Evolutionary conservation across 1,284 basidiomycete genomes (phyloP).

Genomic region (Puccinia triticina): DNA sequence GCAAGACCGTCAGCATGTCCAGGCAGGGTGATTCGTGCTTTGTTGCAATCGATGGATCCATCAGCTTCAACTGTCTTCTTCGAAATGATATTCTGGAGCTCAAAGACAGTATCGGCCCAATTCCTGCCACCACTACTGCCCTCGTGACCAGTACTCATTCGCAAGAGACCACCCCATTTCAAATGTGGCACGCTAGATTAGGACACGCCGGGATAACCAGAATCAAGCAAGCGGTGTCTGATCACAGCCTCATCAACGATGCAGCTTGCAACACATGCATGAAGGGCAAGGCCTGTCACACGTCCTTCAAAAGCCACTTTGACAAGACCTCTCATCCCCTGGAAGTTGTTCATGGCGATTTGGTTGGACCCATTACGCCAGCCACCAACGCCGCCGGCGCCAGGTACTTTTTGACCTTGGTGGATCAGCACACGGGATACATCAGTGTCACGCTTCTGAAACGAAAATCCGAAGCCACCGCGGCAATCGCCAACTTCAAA

Average conservation of each 20-base stretch:
- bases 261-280: too few relatives aligned
- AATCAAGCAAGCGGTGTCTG: background rate
- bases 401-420: too few relatives aligned
- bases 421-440: background rate
- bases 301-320: background rate
- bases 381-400: too few relatives aligned
- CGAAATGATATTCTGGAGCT: background rate
- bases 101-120: background rate
- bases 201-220: background rate
- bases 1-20: background rate
- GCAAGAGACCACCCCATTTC: too few relatives aligned
- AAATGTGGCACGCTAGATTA: background rate
- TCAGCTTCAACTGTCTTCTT: background rate
- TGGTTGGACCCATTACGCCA: background rate
- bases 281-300: background rate
- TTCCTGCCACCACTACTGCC: too few relatives aligned
- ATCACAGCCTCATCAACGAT: background rate
- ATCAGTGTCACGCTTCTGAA: background rate
- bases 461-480: background rate
- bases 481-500: background rate
- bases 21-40: too few relatives aligned
- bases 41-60: background rate
- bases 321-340: background rate
- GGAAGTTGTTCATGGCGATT: background rate
- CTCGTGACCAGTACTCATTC: too few relatives aligned